Evolutionary conservation across 805 yeast genomes (phyloP), one percentile per base, ranked within the genome.

Genomic region (Yamadazyma takamatsuzukensis): DNA sequence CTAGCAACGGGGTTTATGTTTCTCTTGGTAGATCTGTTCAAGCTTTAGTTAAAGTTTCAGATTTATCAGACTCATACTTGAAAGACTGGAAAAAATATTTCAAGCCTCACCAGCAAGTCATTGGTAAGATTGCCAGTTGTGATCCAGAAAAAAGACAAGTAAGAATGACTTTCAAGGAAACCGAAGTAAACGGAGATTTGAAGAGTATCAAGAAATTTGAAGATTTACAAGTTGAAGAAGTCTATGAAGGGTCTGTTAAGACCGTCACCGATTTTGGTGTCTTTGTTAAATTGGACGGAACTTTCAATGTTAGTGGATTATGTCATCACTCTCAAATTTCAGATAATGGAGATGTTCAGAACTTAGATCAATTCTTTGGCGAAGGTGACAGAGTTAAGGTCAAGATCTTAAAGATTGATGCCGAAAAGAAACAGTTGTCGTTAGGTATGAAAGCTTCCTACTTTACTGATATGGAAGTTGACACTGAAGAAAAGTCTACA

Each of bases 361-460:
- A 87, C 47, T 57, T 83, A 17, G 53, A 67, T 27, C 66, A 78
- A 10, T 68, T 90, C 36, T 90, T 90, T 57, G 81, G 83, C 34
- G 85, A 77, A 48, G 97, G 97, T 44, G 97, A 90, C 53, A 72
- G 82, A 41, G 97, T 90, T 27, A 86, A 86, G 61, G 95, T 86
- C 21, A 83, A 82, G 61, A 70, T 90, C 23, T 65, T 89, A 45
- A 72, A 68, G 18, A 66, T 81, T 19, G 80, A 83, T 48, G 35
- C 45, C 2, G 76, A 67, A 8, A 87, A 83, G 68, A 80, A 80
- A 40, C 89, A 83, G 52, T 52, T 90, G 14, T 80, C 95, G 1
- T 71, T 90, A 40, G 96, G 97, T 43, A 80, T 90, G 89, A 90
- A 88, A 65, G 97, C 97, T 2, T 84, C 96, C 3, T 87, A 82